phyloP scores from a whole-genome alignment of 352 stramenopile species.

The Thalassiosira ordinaria region DNA sequence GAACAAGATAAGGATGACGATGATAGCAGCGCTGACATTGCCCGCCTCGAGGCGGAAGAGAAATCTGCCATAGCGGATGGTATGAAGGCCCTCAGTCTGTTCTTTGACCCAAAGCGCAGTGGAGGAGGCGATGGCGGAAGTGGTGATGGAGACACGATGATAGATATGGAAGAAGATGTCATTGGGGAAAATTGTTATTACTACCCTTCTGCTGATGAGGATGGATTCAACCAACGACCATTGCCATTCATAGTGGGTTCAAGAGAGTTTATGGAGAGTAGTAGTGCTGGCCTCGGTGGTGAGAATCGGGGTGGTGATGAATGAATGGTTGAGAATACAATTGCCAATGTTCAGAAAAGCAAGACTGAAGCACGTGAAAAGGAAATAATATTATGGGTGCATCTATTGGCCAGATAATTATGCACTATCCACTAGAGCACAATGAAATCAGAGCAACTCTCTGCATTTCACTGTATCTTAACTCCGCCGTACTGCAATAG shows the following conservation, averaged over 20 bases:
- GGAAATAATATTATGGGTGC: no score
- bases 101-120: slow-evolving; percentile 40
- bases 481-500: no score
- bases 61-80: slow-evolving; percentile 40
- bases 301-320: background rate
- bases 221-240: slow-evolving; percentile 55
- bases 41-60: slow-evolving; percentile 45
- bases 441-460: no score
- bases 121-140: background rate
- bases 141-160: background rate
- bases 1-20: slow-evolving; percentile 17
- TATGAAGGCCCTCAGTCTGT: slow-evolving; percentile 48
- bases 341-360: no score
- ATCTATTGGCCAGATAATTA: no score
- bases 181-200: slow-evolving; percentile 52
- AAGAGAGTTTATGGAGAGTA: slow-evolving; percentile 56
- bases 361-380: no score
- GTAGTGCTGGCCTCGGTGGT: slow-evolving; percentile 1
- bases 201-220: slow-evolving; percentile 37
- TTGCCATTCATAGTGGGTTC: slow-evolving; percentile 55
- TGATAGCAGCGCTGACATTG: slow-evolving; percentile 30
- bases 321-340: no score
- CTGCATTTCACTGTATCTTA: no score
- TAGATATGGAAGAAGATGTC: slow-evolving; percentile 28
- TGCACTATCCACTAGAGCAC: no score